phyloP scores from a whole-genome alignment of 495 filamentous ascomycete genomes.

The Neurospora sp. region DNA sequence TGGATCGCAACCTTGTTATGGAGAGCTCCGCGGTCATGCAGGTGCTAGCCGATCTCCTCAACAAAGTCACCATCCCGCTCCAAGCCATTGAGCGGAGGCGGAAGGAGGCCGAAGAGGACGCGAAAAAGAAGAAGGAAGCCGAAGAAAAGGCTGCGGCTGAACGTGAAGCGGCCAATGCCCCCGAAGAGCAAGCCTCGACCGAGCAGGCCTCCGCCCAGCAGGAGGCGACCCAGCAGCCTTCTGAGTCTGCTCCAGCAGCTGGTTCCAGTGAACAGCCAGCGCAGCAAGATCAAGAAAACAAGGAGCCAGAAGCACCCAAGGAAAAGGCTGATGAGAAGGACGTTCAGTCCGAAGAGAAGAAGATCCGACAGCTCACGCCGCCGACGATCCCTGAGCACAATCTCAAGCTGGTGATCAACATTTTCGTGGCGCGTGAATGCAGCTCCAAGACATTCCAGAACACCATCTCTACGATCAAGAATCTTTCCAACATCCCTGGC shows the following conservation, averaged over 20 bases:
- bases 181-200: slow-evolving; percentile 16
- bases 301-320: slow-evolving; percentile 21
- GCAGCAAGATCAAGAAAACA: slow-evolving; percentile 15
- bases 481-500: slow-evolving; percentile 84
- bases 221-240: background rate
- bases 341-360: slow-evolving; percentile 44
- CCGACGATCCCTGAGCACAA: slow-evolving; percentile 85
- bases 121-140: slow-evolving; percentile 39
- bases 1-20: slow-evolving; percentile 87
- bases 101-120: slow-evolving; percentile 54
- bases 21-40: slow-evolving; percentile 96
- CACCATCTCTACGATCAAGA: slow-evolving; percentile 94
- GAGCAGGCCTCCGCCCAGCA: slow-evolving; percentile 13
- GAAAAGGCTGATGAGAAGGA: slow-evolving; percentile 40
- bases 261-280: slow-evolving; percentile 13
- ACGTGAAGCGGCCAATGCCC: slow-evolving; percentile 9
- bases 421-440: slow-evolving; percentile 91
- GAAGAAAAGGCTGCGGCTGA: slow-evolving; percentile 13
- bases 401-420: slow-evolving; percentile 85
- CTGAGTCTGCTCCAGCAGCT: background rate
- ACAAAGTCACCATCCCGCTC: slow-evolving; percentile 79
- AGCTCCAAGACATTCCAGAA: slow-evolving; percentile 94
- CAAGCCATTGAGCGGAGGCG: slow-evolving; percentile 74
- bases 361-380: slow-evolving; percentile 60
- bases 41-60: slow-evolving; percentile 73